Conservation (phyloP, 2,329 filamentous ascomycete genomes). For the Blastomyces parvus region DNA sequence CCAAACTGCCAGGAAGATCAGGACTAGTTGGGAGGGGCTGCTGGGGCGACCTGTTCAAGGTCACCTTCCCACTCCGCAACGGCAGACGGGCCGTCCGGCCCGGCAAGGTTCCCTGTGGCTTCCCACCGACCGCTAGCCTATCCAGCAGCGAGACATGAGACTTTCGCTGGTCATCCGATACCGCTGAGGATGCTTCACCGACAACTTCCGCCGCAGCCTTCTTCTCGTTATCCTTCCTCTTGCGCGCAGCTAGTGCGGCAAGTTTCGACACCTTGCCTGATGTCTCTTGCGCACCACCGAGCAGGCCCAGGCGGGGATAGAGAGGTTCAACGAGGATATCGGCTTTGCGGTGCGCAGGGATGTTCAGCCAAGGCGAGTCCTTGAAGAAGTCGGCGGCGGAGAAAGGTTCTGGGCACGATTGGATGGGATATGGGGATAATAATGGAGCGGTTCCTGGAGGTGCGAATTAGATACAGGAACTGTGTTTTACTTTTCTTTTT, state of each 20-base stretch:
- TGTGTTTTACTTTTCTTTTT: not conserved
- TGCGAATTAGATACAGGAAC: constrained; percentile 6
- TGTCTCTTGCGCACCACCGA: constrained; percentile 61
- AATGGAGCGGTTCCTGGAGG: constrained; percentile 20
- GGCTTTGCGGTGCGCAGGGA: constrained; percentile 57
- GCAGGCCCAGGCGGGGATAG: constrained; percentile 54
- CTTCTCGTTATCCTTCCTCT: constrained; percentile 67
- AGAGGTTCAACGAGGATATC: constrained; percentile 53
- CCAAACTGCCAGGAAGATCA: not conserved
- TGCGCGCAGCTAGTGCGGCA: constrained; percentile 75
- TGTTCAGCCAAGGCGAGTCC: constrained; percentile 75
- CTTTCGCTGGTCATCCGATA: constrained; percentile 18
- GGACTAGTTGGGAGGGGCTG: not conserved
- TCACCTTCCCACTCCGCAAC: constrained; percentile 10
- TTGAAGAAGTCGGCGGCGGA: constrained; percentile 58
- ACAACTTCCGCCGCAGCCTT: constrained; percentile 19
- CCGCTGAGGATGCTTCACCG: constrained; percentile 6
- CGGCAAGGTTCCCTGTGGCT: constrained; percentile 7
- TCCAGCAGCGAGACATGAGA: constrained; percentile 30
- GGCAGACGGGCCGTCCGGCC: not conserved
- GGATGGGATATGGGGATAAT: constrained; percentile 18
- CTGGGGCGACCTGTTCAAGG: not conserved
- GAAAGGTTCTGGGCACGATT: constrained; percentile 25
- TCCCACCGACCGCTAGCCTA: constrained; percentile 28
- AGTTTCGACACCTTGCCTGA: constrained; percentile 76